A percentile compares a stretch with the other conserved stretches of the same genome.
Conservation (phyloP, 371 early-diverging fungal species). For the Rhizopus sp. region DNA sequence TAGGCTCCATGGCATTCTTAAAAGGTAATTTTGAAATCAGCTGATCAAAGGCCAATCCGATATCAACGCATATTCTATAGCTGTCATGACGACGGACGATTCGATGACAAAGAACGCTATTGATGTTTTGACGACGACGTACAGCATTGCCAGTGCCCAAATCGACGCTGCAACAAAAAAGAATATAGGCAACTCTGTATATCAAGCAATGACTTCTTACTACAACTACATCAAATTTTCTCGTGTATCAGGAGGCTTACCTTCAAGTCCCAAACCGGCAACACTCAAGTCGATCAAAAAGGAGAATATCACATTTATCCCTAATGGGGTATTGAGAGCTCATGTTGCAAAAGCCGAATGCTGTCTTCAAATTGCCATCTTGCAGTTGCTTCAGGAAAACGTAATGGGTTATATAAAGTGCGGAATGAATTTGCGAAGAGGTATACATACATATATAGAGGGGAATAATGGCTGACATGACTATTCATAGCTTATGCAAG, state of each 20-base stretch:
- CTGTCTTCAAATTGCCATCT: conserved; percentile 60
- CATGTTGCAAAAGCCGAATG: conserved; percentile 64
- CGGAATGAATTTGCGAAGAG: conserved; percentile 63
- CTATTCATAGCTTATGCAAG: conserved; percentile 46
- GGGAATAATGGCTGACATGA: not conserved
- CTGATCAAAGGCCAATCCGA: not conserved
- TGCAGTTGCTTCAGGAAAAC: conserved; percentile 61
- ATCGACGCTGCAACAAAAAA: conserved; percentile 62
- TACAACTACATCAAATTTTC: conserved; percentile 50
- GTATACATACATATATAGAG: conserved; percentile 30
- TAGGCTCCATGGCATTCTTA: conserved; percentile 53
- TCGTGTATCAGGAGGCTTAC: conserved; percentile 36
- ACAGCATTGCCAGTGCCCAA: conserved; percentile 59
- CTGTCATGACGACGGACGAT: conserved; percentile 54
- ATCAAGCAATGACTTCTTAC: conserved; percentile 42
- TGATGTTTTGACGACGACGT: conserved; percentile 50
- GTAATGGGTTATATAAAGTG: conserved; percentile 66
- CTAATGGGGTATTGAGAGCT: conserved; percentile 64
- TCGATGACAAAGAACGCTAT: conserved; percentile 58
- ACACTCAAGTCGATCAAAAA: conserved; percentile 34
- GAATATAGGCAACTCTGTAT: conserved; percentile 45
- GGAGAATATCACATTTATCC: conserved; percentile 42
- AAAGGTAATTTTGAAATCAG: conserved; percentile 36
- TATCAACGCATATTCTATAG: conserved; percentile 11
- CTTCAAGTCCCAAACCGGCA: conserved; percentile 44